Base-by-base conservation (phyloP, 2,329 filamentous ascomycete species). In the Calonectria ilicicola region DNA sequence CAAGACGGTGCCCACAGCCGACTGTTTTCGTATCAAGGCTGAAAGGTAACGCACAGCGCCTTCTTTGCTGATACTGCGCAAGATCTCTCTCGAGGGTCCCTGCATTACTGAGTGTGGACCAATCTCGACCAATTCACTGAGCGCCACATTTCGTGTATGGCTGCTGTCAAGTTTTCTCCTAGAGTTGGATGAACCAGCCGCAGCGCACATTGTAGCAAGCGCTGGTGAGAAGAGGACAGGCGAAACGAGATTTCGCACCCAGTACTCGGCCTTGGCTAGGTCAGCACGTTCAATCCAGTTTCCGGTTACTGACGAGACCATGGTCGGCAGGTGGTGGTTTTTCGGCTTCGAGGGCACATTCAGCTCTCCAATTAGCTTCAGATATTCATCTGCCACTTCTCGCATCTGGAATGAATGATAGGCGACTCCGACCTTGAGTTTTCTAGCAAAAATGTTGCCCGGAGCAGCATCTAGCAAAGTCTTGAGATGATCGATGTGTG, bases 371-470 rank as follows among this genome's bases (percentile, higher is more conserved):
- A 40, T 38, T 17, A 40, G 63, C 21, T 60, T 60, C 14, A 40
- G 63, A 10, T 65, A 51, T 29, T 53, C 63, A 7, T 49, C 27
- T 26, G 46, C 44, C 9, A 27, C 58, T 44, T 10, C 65, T 32
- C 6, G 14, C 87, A 89, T 89, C 72, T 87, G 86, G 67, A 85
- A 83, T 0, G 87, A 89, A 73, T 89, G 88, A 47, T 89, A 89
- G 1, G 87, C 87, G 3, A 84, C 84, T 15, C 86, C 84, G 5
- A 88, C 84, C 26, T 83, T 82, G 3, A 89, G 83, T 4, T 63
- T 73, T 5, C 76, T 51, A 19, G 62, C 65, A 56, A 77, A 76
- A 5, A 70, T 60, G 3, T 42, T 60, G 12, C 32, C 53, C 15
- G 53, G 38, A 3, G 73, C 69, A 6, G 26, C 40, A 26, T 75